phyloP scores from a whole-genome alignment of 139 green algal genomes.

The Ettlia oleoabundans region DNA sequence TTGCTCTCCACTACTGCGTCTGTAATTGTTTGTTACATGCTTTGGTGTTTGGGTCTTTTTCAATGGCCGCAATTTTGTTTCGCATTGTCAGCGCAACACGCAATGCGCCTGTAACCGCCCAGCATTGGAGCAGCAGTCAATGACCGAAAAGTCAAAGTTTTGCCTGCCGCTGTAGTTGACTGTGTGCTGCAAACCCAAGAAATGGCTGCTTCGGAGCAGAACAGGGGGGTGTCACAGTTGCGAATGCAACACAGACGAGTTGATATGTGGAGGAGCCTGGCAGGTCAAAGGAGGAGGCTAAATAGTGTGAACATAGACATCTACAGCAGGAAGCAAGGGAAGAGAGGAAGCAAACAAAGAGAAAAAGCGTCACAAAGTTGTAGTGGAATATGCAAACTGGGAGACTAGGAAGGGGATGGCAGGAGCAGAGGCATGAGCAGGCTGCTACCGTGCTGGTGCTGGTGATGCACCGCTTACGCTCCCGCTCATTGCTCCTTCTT shows the following conservation, averaged over 20 bases:
- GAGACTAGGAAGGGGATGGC: background rate
- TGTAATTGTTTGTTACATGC: background rate
- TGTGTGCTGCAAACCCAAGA: no score
- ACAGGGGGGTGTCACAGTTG: no score
- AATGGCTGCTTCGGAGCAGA: no score
- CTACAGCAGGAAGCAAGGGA: background rate
- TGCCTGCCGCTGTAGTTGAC: background rate
- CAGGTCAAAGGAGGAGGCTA: no score
- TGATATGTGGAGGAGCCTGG: no score
- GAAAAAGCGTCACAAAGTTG: no score
- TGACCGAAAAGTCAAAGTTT: background rate
- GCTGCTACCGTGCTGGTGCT: background rate
- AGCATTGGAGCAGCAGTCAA: background rate
- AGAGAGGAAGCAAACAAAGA: background rate
- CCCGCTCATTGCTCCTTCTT: conserved; percentile 40
- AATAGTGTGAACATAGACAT: no score
- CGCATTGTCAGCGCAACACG: no score
- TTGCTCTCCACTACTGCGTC: background rate
- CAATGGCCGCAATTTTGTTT: background rate
- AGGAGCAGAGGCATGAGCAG: background rate
- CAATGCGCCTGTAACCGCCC: background rate
- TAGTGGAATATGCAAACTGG: background rate
- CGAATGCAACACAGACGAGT: no score
- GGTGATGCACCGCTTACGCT: background rate
- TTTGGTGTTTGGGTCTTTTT: background rate